These are phyloP conservation scores for Porphyrellus cyaneotinctus DNA, from an alignment of 768 basidiomycete genomes.

Conservation along the genomic window DNA sequence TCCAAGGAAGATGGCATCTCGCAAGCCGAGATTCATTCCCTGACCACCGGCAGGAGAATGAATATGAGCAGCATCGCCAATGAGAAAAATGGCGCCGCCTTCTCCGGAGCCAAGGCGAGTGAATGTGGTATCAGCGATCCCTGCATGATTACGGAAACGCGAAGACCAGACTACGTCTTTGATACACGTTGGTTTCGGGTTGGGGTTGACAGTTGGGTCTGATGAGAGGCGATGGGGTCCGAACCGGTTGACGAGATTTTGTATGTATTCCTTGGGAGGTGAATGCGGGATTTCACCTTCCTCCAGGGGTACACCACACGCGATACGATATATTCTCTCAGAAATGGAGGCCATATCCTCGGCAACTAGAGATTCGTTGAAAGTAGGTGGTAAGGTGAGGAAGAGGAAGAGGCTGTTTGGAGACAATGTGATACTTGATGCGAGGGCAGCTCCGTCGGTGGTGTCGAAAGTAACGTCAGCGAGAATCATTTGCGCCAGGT, in stretches of 20 bases:
- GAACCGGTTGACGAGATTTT: constrained; percentile 38
- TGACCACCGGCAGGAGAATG: constrained; percentile 55
- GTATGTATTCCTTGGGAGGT: constrained; percentile 42
- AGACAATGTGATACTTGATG: constrained; percentile 24
- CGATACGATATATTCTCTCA: constrained; percentile 37
- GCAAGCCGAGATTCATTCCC: constrained; percentile 56
- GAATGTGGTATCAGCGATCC: constrained; percentile 40
- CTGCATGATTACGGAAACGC: constrained; percentile 41
- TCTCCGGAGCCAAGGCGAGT: constrained; percentile 21
- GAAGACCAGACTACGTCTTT: constrained; percentile 41
- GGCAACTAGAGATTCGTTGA: constrained; percentile 16
- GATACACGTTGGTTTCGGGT: constrained; percentile 30
- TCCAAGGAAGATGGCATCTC: constrained; percentile 47
- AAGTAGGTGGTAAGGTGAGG: constrained; percentile 34
- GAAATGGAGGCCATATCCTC: constrained; percentile 6
- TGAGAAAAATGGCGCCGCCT: constrained; percentile 25
- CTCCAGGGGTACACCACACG: constrained; percentile 34
- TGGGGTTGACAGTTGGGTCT: constrained; percentile 32
- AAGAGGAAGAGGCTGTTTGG: constrained; percentile 34
- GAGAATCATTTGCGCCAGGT: constrained; percentile 39
- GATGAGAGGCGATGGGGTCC: constrained; percentile 35
- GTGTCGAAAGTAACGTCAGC: constrained; percentile 42
- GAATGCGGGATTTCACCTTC: constrained; percentile 35
- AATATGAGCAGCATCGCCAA: constrained; percentile 51
- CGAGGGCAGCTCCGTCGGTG: not conserved